Evolutionary conservation across 2,329 filamentous ascomycete genomes (phyloP).

Genomic region (Colletotrichum falcatum): DNA sequence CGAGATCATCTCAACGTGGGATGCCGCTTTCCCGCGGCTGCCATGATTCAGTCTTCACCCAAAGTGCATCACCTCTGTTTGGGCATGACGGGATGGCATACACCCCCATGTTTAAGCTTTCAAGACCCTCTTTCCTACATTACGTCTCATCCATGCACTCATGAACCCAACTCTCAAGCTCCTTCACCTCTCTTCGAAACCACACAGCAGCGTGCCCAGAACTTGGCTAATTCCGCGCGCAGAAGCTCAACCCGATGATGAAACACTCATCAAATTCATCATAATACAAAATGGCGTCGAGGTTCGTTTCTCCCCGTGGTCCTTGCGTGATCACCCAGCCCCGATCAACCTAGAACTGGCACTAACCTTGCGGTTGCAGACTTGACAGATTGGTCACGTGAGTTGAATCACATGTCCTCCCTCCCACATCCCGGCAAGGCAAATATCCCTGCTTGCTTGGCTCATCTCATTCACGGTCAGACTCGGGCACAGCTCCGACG

Average conservation of each 20-base stretch:
- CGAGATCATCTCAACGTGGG: slow-evolving; percentile 17
- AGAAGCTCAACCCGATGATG: slow-evolving; percentile 40
- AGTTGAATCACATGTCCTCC: slow-evolving; percentile 56
- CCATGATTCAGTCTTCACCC: slow-evolving; percentile 33
- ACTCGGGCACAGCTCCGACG: not conserved
- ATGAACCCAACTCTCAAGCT: slow-evolving; percentile 2
- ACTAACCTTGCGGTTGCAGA: slow-evolving; percentile 61
- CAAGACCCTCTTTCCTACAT: not conserved
- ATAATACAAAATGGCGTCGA: slow-evolving; percentile 67
- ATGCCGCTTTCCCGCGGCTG: slow-evolving; percentile 11
- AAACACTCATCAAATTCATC: slow-evolving; percentile 42
- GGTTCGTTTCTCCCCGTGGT: slow-evolving; percentile 52
- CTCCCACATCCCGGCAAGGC: not conserved
- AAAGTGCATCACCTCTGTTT: slow-evolving; percentile 38
- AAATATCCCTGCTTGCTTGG: not conserved
- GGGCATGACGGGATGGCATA: slow-evolving; percentile 37
- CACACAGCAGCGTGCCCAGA: not conserved
- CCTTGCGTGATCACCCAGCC: slow-evolving; percentile 11
- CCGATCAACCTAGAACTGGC: slow-evolving; percentile 43
- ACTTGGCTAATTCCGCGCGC: slow-evolving; percentile 12
- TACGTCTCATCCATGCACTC: slow-evolving; percentile 17
- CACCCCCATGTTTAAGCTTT: slow-evolving; percentile 35
- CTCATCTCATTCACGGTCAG: not conserved
- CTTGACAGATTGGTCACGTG: slow-evolving; percentile 89
- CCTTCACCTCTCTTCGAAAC: not conserved